Percentiles rank a stretch among this genome's conserved stretches.
Conservation (phyloP, 345 rosid species). For the Camelina neglecta region DNA sequence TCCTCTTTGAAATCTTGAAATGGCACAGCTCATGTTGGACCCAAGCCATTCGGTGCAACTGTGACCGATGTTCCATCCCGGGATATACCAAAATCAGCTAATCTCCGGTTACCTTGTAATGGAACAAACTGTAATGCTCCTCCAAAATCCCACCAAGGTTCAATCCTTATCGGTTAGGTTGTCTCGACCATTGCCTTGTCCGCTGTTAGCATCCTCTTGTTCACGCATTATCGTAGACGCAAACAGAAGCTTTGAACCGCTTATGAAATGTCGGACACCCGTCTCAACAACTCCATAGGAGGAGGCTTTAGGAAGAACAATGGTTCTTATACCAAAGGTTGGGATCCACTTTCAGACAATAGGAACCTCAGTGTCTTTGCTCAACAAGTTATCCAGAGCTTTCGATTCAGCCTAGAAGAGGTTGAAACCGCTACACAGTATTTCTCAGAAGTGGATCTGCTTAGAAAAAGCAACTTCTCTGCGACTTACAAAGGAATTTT, state of each 20-base stretch:
- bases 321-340: conserved; percentile 79
- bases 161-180: conserved; percentile 58
- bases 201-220: conserved; percentile 55
- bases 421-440: conserved; percentile 89
- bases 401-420: conserved; percentile 80
- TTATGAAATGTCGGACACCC: conserved; percentile 54
- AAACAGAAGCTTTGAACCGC: conserved; percentile 71
- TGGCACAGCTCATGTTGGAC: conserved; percentile 49
- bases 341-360: conserved; percentile 85
- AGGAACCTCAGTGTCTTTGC: conserved; percentile 51
- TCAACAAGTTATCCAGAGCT: conserved; percentile 65
- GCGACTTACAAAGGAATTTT: conserved; percentile 81
- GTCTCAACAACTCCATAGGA: conserved; percentile 47
- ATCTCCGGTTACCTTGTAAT: conserved; percentile 63
- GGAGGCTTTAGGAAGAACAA: conserved; percentile 63
- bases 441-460: conserved; percentile 53
- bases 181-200: conserved; percentile 58
- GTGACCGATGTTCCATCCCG: conserved; percentile 49
- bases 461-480: conserved; percentile 62
- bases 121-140: conserved; percentile 54
- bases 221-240: conserved; percentile 62
- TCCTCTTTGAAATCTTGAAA: conserved; percentile 57
- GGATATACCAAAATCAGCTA: conserved; percentile 78
- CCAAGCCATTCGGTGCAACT: conserved; percentile 61
- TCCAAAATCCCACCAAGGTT: conserved; percentile 52